Evolutionary conservation across 2,329 filamentous ascomycete species (phyloP), one percentile per base, ranked within the genome.

Genomic region (Ceratocystis lukuohia): DNA sequence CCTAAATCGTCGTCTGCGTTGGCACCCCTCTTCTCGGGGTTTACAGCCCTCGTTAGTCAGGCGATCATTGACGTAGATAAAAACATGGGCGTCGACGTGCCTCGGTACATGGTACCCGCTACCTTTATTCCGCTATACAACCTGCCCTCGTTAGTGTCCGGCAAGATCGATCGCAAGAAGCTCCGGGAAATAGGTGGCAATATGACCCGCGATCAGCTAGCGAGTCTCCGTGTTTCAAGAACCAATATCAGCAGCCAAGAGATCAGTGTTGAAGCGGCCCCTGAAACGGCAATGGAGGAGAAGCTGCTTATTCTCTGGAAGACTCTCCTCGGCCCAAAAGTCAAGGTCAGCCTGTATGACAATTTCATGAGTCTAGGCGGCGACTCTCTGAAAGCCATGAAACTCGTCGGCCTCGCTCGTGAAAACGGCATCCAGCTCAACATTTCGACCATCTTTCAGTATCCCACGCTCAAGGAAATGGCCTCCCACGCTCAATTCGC

Each of bases 321-420:
- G 44, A 72, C 72, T 61, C 71, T 79, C 1, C 73, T 80, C 0
- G 76, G 75, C 2, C 67, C 70, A 0, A 74, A 76, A 7, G 33
- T 69, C 2, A 72, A 74, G 4, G 69, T 78, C 10, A 73, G 74
- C 15, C 71, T 73, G 1, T 71, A 75, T 6, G 77, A 78, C 70
- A 77, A 75, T 71, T 82, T 81, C 73, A 78, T 81, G 70, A 73
- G 73, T 0, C 73, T 81, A 0, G 80, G 79, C 0, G 79, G 80
- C 5, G 80, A 82, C 71, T 82, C 80, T 0, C 73, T 82, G 1
- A 74, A 76, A n/a, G 80, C 80, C 1, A 82, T 82, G 80, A 78
- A 74, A 65, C 74, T 82, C 2, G 77, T 80, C 1, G 75, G 78
- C 1, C 74, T 75, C 17, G 77, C 79, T 3, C 74, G 77, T 64